Evolutionary conservation across 352 stramenopile species (phyloP).

Genomic region (Pythium vanterpoolii): DNA sequence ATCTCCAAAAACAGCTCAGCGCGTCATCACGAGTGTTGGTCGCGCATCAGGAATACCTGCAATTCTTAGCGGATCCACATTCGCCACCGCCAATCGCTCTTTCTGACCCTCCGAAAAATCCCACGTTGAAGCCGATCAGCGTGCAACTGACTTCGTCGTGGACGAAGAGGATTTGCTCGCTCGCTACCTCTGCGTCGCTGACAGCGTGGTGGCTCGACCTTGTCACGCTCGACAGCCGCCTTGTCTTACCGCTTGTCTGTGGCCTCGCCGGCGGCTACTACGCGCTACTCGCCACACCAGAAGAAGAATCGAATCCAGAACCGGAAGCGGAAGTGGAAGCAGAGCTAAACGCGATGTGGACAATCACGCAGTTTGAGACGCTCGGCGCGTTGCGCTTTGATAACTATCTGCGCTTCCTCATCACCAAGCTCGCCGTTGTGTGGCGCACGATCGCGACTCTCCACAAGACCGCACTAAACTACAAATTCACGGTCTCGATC

Average conservation of each 20-base stretch:
- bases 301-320: neutral
- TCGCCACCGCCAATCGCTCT: neutral
- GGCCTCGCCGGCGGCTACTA: neutral
- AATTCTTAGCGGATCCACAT: neutral
- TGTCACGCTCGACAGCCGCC: neutral
- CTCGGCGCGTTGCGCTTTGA: constrained; percentile 18
- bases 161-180: constrained; percentile 1
- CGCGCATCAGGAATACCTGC: constrained; percentile 6
- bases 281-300: neutral
- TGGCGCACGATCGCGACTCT: constrained; percentile 29
- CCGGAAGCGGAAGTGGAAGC: neutral
- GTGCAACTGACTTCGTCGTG: constrained; percentile 32
- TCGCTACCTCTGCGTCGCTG: neutral
- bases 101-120: constrained; percentile 9
- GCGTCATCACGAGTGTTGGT: constrained; percentile 14
- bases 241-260: constrained; percentile 2
- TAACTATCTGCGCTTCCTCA: constrained; percentile 13
- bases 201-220: neutral
- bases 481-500: constrained; percentile 57
- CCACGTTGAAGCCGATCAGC: constrained; percentile 2
- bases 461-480: constrained; percentile 46
- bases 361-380: constrained; percentile 16
- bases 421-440: constrained; percentile 17
- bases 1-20: neutral
- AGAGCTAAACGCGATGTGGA: constrained; percentile 13